Evolutionary conservation across 139 green algal species (phyloP).

Genomic region (Chlamydomonas sp.): DNA sequence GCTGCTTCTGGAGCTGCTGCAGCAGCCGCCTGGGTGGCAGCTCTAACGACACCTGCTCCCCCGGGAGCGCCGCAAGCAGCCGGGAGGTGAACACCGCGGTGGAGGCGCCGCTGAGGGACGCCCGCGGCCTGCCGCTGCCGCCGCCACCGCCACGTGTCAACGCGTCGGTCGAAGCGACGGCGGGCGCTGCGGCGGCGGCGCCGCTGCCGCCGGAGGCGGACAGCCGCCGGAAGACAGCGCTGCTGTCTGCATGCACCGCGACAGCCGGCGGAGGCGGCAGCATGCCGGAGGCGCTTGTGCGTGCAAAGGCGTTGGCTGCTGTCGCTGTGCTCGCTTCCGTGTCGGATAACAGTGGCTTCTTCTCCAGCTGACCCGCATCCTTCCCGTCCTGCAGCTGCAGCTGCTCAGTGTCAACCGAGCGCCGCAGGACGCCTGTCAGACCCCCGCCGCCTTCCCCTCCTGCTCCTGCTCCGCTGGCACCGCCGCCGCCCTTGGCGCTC

Average conservation of each 20-base stretch:
- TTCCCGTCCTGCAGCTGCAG: not conserved
- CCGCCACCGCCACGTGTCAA: no score
- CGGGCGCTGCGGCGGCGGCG: no score
- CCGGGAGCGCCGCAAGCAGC: not conserved
- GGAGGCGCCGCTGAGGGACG: not conserved
- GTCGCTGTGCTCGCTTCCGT: no score
- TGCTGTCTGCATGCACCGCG: not conserved
- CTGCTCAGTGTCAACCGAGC: not conserved
- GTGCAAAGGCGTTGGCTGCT: no score
- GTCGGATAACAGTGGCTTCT: not conserved
- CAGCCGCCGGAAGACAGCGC: not conserved
- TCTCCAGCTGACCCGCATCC: not conserved
- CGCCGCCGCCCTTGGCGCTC: no score
- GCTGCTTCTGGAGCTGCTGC: not conserved
- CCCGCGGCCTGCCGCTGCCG: not conserved
- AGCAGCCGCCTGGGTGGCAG: slow-evolving; percentile 2
- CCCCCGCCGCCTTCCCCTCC: no score
- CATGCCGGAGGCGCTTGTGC: not conserved
- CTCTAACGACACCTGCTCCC: not conserved
- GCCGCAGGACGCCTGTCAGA: no score
- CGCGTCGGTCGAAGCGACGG: no score
- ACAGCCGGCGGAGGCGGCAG: not conserved
- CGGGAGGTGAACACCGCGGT: slow-evolving; percentile 7
- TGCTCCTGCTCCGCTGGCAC: no score
- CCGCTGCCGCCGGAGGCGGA: no score